These are phyloP conservation scores for Hortiboletus flavorubellus DNA, from an alignment of 768 basidiomycete genomes.

Conservation along the genomic window DNA sequence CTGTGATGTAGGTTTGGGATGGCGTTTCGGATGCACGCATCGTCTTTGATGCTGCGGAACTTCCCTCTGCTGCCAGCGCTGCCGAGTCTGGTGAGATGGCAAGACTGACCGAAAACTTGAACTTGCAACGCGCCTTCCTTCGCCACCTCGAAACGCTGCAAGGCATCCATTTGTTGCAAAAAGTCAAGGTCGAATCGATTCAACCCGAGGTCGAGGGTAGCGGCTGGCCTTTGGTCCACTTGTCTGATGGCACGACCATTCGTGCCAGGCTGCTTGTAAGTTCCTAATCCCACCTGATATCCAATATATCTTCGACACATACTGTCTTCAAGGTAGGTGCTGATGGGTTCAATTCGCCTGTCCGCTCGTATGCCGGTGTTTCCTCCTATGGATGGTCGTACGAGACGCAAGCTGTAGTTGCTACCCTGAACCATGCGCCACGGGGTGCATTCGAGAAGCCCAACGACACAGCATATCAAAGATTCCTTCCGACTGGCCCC, in stretches of 20 bases:
- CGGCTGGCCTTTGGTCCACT: constrained; percentile 77
- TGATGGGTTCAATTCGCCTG: constrained; percentile 94
- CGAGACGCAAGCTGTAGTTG: constrained; percentile 85
- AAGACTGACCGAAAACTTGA: constrained; percentile 86
- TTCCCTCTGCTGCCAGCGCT: constrained; percentile 17
- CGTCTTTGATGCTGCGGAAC: constrained; percentile 58
- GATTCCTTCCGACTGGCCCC: constrained; percentile 93
- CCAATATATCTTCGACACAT: not conserved
- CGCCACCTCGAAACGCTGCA: constrained; percentile 52
- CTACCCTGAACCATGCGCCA: constrained; percentile 75
- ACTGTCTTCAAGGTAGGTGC: constrained; percentile 70
- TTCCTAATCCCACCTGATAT: constrained; percentile 1
- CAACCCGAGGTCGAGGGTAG: constrained; percentile 41
- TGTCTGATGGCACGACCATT: constrained; percentile 64
- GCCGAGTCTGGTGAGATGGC: constrained; percentile 56
- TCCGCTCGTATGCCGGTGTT: constrained; percentile 81
- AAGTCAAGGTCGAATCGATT: constrained; percentile 73
- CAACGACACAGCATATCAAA: constrained; percentile 85
- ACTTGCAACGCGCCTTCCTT: constrained; percentile 84
- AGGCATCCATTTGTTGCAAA: constrained; percentile 64
- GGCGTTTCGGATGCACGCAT: constrained; percentile 81
- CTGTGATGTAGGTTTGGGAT: constrained; percentile 88
- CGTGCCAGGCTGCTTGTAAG: constrained; percentile 74
- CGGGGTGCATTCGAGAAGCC: constrained; percentile 57
- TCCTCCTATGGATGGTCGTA: constrained; percentile 91